A percentile compares a stretch with the other conserved stretches of the same genome.
Evolutionary conservation across 768 basidiomycete genomes (phyloP).

Genomic region (Mycena capillaripes): DNA sequence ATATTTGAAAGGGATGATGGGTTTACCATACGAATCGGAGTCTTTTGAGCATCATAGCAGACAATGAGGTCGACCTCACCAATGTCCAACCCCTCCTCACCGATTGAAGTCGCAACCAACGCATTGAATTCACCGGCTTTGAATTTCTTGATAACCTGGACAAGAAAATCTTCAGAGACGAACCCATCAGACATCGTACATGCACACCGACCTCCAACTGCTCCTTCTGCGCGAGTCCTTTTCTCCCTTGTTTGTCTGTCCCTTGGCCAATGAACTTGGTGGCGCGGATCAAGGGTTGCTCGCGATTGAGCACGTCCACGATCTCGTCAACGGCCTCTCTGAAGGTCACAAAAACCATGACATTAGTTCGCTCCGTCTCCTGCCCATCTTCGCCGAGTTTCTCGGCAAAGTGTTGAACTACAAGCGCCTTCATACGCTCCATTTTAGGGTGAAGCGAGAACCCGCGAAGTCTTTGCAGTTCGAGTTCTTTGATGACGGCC

Average conservation of each 20-base stretch:
- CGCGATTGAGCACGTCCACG: constrained; percentile 81
- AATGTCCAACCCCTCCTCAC: constrained; percentile 98
- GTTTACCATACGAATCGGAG: constrained; percentile 93
- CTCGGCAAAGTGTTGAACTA: constrained; percentile 85
- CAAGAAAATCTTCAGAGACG: constrained; percentile 27
- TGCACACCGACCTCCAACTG: constrained; percentile 83
- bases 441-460: constrained; percentile 91
- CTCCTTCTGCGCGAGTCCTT: constrained; percentile 91
- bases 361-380: constrained; percentile 72
- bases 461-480: constrained; percentile 66
- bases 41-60: constrained; percentile 97
- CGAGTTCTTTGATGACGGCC: constrained; percentile 76
- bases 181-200: background rate
- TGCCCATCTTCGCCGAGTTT: constrained; percentile 57
- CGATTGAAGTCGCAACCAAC: constrained; percentile 95
- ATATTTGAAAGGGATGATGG: background rate
- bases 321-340: constrained; percentile 94
- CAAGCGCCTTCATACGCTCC: constrained; percentile 81
- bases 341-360: constrained; percentile 96
- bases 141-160: constrained; percentile 88
- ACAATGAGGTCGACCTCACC: constrained; percentile 97
- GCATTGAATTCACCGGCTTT: constrained; percentile 91
- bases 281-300: constrained; percentile 84
- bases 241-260: constrained; percentile 85
- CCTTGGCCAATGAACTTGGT: constrained; percentile 94